A percentile compares a stretch with the other conserved stretches of the same genome.
phyloP scores from a whole-genome alignment of 148 eudicot species.

The Bassia scoparia region DNA sequence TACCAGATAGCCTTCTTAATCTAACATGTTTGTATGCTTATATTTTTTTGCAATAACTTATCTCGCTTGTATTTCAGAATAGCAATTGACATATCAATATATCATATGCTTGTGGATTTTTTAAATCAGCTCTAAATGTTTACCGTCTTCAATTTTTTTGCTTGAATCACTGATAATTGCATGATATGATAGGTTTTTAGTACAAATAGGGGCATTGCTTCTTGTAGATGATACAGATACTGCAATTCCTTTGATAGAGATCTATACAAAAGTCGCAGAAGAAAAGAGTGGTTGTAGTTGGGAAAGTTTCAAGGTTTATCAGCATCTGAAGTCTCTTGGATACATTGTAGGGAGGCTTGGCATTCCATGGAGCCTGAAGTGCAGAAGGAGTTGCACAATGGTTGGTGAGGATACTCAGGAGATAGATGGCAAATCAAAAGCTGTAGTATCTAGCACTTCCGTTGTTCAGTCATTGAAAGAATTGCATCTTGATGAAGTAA shows the following conservation, averaged over 20 bases:
- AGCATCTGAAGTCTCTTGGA: constrained; percentile 76
- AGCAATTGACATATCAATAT: no score
- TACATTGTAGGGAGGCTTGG: constrained; percentile 71
- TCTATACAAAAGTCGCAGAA: constrained; percentile 60
- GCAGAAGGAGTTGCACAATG: constrained; percentile 23
- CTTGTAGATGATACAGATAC: constrained; percentile 44
- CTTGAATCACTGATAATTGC: not conserved
- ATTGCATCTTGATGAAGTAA: constrained; percentile 46
- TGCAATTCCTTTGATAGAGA: constrained; percentile 40
- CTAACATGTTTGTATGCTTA: not conserved
- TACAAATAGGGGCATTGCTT: constrained; percentile 68
- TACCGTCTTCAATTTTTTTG: not conserved
- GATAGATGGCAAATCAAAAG: not conserved
- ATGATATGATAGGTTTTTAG: constrained; percentile 55
- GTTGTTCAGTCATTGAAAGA: constrained; percentile 38
- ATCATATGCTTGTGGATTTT: not conserved
- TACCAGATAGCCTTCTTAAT: no score
- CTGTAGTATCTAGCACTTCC: constrained; percentile 15
- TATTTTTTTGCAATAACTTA: not conserved
- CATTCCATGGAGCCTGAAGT: constrained; percentile 62
- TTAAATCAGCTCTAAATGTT: not conserved
- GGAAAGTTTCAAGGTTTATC: constrained; percentile 75
- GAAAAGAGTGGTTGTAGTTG: constrained; percentile 53
- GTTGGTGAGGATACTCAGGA: constrained; percentile 27
- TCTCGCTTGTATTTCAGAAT: not conserved